phyloP scores from a whole-genome alignment of 192 early-diverging fungal genomes.

The Rhizophagus sp. region DNA sequence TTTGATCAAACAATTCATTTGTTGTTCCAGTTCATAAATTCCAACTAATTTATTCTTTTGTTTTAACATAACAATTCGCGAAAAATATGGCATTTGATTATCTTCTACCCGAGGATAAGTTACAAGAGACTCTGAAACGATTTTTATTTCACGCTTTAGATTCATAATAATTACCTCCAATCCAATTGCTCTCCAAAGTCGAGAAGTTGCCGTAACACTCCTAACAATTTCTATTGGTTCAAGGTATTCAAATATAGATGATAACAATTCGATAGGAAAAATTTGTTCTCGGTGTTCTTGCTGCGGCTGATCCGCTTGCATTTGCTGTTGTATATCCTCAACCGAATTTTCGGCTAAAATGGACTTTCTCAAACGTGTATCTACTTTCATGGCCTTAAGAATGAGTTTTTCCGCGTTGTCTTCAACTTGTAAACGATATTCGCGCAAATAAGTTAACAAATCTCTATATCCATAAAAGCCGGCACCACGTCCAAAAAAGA shows the following conservation, averaged over 20 bases:
- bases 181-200: constrained; percentile 22
- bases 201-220: constrained; percentile 10
- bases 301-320: not conserved
- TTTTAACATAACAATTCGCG: not conserved
- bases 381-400: not conserved
- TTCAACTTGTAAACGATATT: not conserved
- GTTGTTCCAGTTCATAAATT: not conserved
- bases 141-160: not conserved
- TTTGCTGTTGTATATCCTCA: not conserved
- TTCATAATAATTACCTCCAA: not conserved
- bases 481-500: constrained; percentile 6
- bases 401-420: not conserved
- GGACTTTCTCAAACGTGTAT: not conserved
- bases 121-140: not conserved
- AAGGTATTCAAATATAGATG: constrained; percentile 12
- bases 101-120: no score
- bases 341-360: not conserved
- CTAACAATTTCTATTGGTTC: not conserved
- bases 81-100: not conserved
- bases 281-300: not conserved
- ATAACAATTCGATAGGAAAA: constrained; percentile 11
- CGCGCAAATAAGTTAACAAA: constrained; percentile 10
- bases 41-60: not conserved
- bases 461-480: constrained; percentile 4
- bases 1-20: not conserved